Base-by-base conservation (phyloP, 164 flowering plant genomes). In the Nelumbo lutea region DNA sequence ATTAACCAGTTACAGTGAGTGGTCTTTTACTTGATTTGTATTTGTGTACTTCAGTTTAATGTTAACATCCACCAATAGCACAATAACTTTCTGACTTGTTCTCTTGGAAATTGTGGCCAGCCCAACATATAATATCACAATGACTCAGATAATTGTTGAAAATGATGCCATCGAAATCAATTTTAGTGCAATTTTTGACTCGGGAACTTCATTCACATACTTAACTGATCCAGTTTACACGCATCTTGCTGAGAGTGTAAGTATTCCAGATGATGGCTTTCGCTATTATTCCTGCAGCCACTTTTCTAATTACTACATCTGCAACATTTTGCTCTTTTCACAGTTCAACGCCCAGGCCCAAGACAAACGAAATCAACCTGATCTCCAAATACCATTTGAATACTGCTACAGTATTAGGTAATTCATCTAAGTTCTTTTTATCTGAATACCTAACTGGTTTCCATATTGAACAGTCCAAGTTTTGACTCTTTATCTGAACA, bases 81-180 rank as follows among this genome's bases (percentile, higher is more conserved):
- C 2, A 15, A 53, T 1, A 11, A 3, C 14, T 11, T 53, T 3
- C 14, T 53, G 57, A 46, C 7, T 46, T 46, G 4, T 46, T 7
- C 48, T 46, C 48, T 46, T 46, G 48, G 48, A 4, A 46, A 4
- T 46, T 7, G 7, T 46, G 4, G 14, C 57, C 14, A 53, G 57
- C 57, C 57, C 57, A 53, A 53, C 3, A 53, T 96, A 96, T 80
- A 87, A 87, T 67, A 43, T 93, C 67, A 88, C 81, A 45, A 65
- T 91, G 67, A 53, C 4, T 53, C 57, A 53, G 14, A 53, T 53
- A 13, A 10, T 14, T 9, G 57, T 53, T 14, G 27, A 15, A 15
- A 53, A 10, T 9, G 14, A 13, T 10, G 2, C 14, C 11, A 9
- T 53, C 4, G 57, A 53, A 11, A 53, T 2, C 11, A 13, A 53